Base-by-base conservation (phyloP, 2,329 filamentous ascomycete genomes). In the Botrytis sinoallii region DNA sequence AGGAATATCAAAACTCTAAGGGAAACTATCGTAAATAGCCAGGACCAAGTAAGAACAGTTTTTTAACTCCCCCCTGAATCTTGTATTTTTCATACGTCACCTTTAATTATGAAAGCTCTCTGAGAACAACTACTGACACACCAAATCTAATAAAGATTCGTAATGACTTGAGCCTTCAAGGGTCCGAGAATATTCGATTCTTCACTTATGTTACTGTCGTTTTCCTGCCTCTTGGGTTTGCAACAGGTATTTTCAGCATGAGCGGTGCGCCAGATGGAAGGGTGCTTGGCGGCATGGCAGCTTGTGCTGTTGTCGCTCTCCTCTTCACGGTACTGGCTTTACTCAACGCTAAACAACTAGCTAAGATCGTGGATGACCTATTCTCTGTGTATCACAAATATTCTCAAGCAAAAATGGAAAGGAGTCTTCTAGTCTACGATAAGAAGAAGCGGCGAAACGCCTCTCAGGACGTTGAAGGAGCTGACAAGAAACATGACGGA, bases 141-240 rank as follows among this genome's bases (percentile, higher is more conserved):
- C 4, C 0, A 25, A 64, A 25, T 42, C 12, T n/a, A 12, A 0
- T 38, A 4, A 16, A 38, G 38, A 64, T 42, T 16, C 35, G 35
- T 25, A 42, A 64, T 22, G 60, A 64, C 22, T 42, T 64, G 14
- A 64, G 60, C 35, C 14, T 40, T 0, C 32, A 42, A 64, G 38
- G 60, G 12, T 25, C 35, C 1, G 60, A 40, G 0, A 64, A 38
- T 1, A 64, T 64, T 16, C 35, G 60, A 1, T 40, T 64, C 18
- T 42, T 64, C 38, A 64, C 60, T 35, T 64, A 64, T 40, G 35
- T 64, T 16, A 64, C 60, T 42, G 60, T 64, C 29, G 60, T 64
- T n/a, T 42, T 64, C n/a, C 10, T 44, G 29, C 61, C 38, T 42
- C 38, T 64, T 1, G 61, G 38, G 5, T 64, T 64, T 25, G 61